Evolutionary conservation across 805 yeast species (phyloP).

Genomic region (Wickerhamomyces chambardii): DNA sequence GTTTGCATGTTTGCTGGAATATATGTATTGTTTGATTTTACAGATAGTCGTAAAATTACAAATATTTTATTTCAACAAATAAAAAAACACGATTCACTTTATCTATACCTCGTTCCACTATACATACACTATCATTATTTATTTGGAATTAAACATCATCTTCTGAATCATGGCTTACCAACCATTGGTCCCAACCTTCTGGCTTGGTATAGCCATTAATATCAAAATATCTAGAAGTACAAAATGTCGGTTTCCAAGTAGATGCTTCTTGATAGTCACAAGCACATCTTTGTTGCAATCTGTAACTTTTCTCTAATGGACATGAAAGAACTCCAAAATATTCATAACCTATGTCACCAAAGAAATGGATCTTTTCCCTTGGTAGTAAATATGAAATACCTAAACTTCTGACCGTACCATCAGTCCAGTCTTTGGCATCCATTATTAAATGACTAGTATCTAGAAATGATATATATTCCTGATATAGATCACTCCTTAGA

Average conservation of each 20-base stretch:
- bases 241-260: conserved; percentile 63
- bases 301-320: conserved; percentile 59
- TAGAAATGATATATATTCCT: conserved; percentile 44
- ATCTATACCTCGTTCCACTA: too few relatives aligned
- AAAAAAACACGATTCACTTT: too few relatives aligned
- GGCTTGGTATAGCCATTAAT: conserved; percentile 45
- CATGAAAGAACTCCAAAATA: conserved; percentile 64
- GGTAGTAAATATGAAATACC: conserved; percentile 53
- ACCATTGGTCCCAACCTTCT: conserved; percentile 43
- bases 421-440: conserved; percentile 79
- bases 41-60: too few relatives aligned
- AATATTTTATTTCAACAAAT: too few relatives aligned
- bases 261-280: conserved; percentile 65
- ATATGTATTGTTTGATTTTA: too few relatives aligned
- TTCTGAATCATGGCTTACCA: conserved; percentile 5
- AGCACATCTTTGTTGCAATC: conserved; percentile 53
- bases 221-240: conserved; percentile 53
- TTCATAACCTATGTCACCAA: conserved; percentile 63
- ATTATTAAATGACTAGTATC: conserved; percentile 26
- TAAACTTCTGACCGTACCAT: conserved; percentile 72
- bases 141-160: too few relatives aligned
- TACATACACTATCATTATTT: too few relatives aligned
- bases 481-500: conserved; percentile 47
- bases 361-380: conserved; percentile 49
- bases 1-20: too few relatives aligned